A percentile compares a stretch with the other conserved stretches of the same genome.
Evolutionary conservation across 2,329 filamentous ascomycete genomes (phyloP).

Genomic region (Paramyrothecium roridum): DNA sequence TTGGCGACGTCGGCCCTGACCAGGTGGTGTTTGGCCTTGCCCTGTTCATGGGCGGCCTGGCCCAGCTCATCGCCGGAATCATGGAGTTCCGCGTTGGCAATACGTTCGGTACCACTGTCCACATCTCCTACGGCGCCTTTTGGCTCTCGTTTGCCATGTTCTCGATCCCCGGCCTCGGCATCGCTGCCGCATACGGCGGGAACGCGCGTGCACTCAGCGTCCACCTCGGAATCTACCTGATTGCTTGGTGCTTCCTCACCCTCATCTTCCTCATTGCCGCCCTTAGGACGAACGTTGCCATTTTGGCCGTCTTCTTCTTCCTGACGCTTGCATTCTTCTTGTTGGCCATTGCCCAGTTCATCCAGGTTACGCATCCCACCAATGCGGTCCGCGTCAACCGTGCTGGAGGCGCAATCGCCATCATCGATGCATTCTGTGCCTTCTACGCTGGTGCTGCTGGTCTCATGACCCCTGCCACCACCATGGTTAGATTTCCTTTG

Average conservation of each 20-base stretch:
- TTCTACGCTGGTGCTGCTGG: slow-evolving; percentile 38
- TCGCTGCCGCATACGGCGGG: slow-evolving; percentile 40
- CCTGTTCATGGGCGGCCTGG: slow-evolving; percentile 58
- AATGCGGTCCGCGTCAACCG: slow-evolving; percentile 42
- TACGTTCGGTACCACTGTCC: slow-evolving; percentile 60
- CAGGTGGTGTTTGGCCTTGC: slow-evolving; percentile 32
- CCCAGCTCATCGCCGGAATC: slow-evolving; percentile 67
- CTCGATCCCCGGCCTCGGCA: slow-evolving; percentile 47
- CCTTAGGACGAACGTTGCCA: slow-evolving; percentile 55
- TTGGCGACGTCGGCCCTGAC: slow-evolving; percentile 28
- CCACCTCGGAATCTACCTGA: slow-evolving; percentile 55
- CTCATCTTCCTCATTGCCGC: slow-evolving; percentile 52
- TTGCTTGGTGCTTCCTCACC: slow-evolving; percentile 60
- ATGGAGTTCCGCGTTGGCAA: slow-evolving; percentile 52
- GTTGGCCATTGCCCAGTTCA: slow-evolving; percentile 55
- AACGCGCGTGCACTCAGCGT: slow-evolving; percentile 38
- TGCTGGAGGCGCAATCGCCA: slow-evolving; percentile 33
- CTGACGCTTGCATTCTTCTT: slow-evolving; percentile 57
- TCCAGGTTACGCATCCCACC: slow-evolving; percentile 29
- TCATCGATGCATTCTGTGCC: slow-evolving; percentile 30
- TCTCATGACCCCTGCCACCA: slow-evolving; percentile 37
- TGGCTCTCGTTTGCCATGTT: slow-evolving; percentile 60
- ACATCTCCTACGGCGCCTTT: slow-evolving; percentile 60
- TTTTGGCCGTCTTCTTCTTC: slow-evolving; percentile 55
- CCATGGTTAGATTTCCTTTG: slow-evolving; percentile 36